Base-by-base conservation (phyloP, 768 basidiomycete species). In the Suillus subaureus region DNA sequence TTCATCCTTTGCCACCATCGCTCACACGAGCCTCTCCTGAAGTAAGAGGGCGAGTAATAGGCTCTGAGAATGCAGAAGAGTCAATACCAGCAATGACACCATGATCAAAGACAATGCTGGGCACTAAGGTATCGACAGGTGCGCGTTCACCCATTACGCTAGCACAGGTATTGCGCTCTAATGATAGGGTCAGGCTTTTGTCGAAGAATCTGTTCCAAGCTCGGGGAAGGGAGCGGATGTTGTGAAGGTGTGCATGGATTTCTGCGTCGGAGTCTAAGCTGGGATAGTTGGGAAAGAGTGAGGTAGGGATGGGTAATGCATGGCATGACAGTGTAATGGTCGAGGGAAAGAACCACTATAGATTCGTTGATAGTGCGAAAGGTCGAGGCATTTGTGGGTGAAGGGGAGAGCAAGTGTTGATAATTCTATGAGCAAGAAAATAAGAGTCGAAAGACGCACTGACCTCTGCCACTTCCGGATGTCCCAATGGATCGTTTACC, bases 111-210 rank as follows among this genome's bases (percentile, higher is more conserved):
- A n/a, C n/a, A 96, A 69, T 90, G 67, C 92, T 93, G 0, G 96
- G 96, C 2, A 96, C 88, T 18, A 98, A 81, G 1, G 96, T 96
- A 68, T 97, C 96, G 65, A 90, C 89, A 0, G 93, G 89, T 0
- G 93, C 92, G 75, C 97, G 96, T 78, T 98, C 96, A 6, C 96
- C 96, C 71, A 88, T 87, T 49, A 92, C 91, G 45, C 94, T 92
- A 7, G 93, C 92, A 43, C 93, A 88, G 2, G 90, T 89, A 62
- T 90, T 91, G 1, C 89, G 86, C 74, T 98, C 96, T 43, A 98
- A 89, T 57, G 93, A 85, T 62, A 97, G 78, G 5, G 89, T 89
- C 47, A 91, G 85, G 2, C 90, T 83, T 77, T 97, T 99, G 80
- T 99, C 96, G 74, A 89, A 93, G 85, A 94, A 97, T 40, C 96